Conservation (phyloP, 1,139 yeast genomes). For the Yamadazyma diospyri region DNA sequence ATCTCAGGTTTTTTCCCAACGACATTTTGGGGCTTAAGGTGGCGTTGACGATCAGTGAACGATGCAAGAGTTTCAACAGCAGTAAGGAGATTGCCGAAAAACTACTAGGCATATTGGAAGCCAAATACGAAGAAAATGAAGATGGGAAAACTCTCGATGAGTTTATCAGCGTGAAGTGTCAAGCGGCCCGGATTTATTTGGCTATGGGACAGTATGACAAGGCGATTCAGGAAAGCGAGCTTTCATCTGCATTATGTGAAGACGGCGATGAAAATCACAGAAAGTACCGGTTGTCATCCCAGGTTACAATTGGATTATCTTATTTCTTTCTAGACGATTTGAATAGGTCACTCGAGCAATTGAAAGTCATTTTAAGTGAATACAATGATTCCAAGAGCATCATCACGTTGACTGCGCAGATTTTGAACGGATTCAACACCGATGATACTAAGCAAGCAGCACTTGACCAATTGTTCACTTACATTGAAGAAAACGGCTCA, state of each 20-base stretch:
- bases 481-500: conserved; percentile 61
- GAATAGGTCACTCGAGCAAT: conserved; percentile 63
- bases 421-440: conserved; percentile 69
- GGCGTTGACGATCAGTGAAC: conserved; percentile 61
- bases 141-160: conserved; percentile 42
- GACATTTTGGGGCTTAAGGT: conserved; percentile 62
- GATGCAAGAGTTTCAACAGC: conserved; percentile 57
- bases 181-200: conserved; percentile 61
- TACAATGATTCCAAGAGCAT: conserved; percentile 53
- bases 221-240: conserved; percentile 62
- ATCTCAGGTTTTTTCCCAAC: conserved; percentile 62
- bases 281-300: conserved; percentile 47
- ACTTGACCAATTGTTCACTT: conserved; percentile 62
- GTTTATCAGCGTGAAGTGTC: conserved; percentile 62
- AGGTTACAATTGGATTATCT: conserved; percentile 68
- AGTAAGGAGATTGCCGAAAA: conserved; percentile 49
- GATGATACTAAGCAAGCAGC: conserved; percentile 82
- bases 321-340: conserved; percentile 60
- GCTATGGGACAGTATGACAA: conserved; percentile 53
- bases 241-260: conserved; percentile 50
- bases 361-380: conserved; percentile 52
- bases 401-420: conserved; percentile 73
- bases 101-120: conserved; percentile 52
- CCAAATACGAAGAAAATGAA: conserved; percentile 55
- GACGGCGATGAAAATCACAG: conserved; percentile 16